phyloP scores from a whole-genome alignment of 2,329 filamentous ascomycete genomes.

The Talaromyces sp. region DNA sequence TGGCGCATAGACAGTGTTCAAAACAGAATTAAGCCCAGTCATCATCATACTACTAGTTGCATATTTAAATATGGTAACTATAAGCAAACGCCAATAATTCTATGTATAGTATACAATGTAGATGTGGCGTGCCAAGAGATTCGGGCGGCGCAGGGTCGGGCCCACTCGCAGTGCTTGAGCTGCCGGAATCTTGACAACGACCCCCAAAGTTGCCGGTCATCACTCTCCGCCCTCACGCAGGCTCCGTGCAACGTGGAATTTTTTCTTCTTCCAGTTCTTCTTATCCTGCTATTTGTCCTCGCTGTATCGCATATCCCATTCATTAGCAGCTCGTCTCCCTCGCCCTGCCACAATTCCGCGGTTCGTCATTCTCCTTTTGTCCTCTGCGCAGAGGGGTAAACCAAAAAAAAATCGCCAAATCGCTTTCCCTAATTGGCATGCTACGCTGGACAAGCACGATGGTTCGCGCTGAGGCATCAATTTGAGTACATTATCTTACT shows the following conservation, averaged over 20 bases:
- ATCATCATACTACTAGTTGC: neutral
- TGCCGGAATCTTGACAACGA: neutral
- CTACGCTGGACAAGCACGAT: conserved; percentile 6
- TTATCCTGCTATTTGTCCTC: neutral
- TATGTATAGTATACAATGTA: neutral
- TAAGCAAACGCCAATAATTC: too few relatives aligned
- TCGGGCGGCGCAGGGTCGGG: neutral
- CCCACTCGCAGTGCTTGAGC: neutral
- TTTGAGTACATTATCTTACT: neutral
- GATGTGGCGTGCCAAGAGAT: neutral
- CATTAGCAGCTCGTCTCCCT: neutral
- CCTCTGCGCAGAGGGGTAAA: conserved; percentile 6
- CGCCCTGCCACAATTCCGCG: neutral
- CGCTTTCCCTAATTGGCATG: conserved; percentile 2
- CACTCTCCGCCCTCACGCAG: neutral
- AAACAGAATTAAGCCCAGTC: neutral
- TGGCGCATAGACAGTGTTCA: neutral
- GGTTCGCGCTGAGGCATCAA: conserved; percentile 2
- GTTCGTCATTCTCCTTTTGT: neutral
- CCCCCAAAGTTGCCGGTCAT: neutral
- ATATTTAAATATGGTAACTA: too few relatives aligned
- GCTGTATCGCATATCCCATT: neutral
- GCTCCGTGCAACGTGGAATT: neutral
- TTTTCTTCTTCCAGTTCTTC: neutral
- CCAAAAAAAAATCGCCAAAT: neutral